Base-by-base conservation (phyloP, 2,329 filamentous ascomycete genomes). In the Claviceps sorghi region DNA sequence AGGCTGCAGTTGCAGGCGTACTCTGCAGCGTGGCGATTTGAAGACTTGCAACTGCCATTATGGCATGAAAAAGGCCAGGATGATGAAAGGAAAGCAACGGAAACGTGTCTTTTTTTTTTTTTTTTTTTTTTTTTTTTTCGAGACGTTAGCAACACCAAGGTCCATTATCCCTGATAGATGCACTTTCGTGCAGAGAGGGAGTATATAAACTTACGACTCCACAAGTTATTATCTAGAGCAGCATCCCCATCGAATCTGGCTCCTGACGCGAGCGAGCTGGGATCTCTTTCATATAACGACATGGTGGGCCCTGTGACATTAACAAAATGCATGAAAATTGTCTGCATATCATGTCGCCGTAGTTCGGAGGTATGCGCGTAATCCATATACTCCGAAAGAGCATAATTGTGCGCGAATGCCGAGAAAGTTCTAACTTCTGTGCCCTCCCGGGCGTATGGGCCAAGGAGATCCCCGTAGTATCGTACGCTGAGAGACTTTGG, bases 321-420 rank as follows among this genome's bases (percentile, higher is more conserved):
- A 47, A 97, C 82, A 65, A 96, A 97, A 67, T 97, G 89, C 65
- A 84, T 84, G 65, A 97, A 97, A 7, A 95, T 82, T 32, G 83
- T 78, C 15, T 88, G 84, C 11, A 88, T 91, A 57, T 84, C 83
- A 2, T 81, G 78, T 57, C 96, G 88, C 58, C 83, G 86, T 30
- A 96, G 71, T 34, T 93, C 90, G 41, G 83, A 84, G 34, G 79
- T 79, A 22, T 75, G 69, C 4, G 80, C 76, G 1, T 80, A 79
- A 5, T 84, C 83, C 42, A 76, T 74, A 59, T 90, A 89, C 2
- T 77, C 80, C 15, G 80, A 75, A 46, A 89, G 71, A 34, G 75
- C 70, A 52, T 75, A 69, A 38, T 72, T 72, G 17, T 72, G 65
- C 1, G 70, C 70, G 58, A 74, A 72, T 3, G 69, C 66, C 3